phyloP scores from a whole-genome alignment of 352 stramenopile genomes.

The Peronospora belbahrii region DNA sequence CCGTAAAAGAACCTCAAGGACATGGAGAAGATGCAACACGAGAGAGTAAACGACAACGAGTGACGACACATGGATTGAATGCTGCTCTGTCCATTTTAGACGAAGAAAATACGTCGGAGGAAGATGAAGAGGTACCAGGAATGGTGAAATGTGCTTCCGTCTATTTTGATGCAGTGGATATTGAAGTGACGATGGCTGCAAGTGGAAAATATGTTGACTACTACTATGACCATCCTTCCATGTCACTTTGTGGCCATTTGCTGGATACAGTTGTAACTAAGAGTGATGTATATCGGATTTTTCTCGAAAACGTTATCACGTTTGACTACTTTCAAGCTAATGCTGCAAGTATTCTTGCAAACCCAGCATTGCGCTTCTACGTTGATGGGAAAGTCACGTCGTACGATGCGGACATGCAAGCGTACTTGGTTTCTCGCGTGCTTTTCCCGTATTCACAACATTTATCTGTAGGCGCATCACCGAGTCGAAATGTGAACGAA shows the following conservation, averaged over 20 bases:
- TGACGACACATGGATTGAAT: conserved; percentile 50
- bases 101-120: not conserved
- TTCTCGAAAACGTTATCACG: conserved; percentile 57
- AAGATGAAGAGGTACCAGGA: conserved; percentile 17
- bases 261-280: conserved; percentile 31
- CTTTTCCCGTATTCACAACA: conserved; percentile 59
- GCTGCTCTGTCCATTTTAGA: conserved; percentile 37
- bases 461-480: conserved; percentile 15
- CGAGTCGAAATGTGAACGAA: not conserved
- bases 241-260: conserved; percentile 71
- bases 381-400: conserved; percentile 51
- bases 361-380: conserved; percentile 53
- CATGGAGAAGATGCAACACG: conserved; percentile 18
- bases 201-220: conserved; percentile 3
- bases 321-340: conserved; percentile 55
- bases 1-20: conserved; percentile 13
- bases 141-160: conserved; percentile 68
- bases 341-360: conserved; percentile 31
- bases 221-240: conserved; percentile 40
- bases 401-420: conserved; percentile 52
- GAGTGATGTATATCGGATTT: conserved; percentile 46
- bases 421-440: conserved; percentile 52
- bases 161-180: conserved; percentile 75
- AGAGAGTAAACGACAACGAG: conserved; percentile 30
- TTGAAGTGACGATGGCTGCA: conserved; percentile 13